phyloP scores from a whole-genome alignment of 768 basidiomycete genomes.

The Pholiota microspora region DNA sequence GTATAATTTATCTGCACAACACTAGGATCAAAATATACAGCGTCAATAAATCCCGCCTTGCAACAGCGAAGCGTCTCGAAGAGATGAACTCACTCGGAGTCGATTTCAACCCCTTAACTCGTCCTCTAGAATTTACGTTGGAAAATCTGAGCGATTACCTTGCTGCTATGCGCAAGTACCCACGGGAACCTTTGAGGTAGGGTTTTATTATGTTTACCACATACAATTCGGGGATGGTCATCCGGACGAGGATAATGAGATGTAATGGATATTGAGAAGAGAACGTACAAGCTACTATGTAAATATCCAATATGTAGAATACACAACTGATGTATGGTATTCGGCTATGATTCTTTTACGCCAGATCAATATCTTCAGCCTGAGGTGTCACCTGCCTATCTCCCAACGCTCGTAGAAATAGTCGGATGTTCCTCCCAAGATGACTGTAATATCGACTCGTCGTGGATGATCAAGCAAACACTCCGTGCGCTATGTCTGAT shows the following conservation, averaged over 20 bases:
- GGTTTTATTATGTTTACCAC: too few species aligned
- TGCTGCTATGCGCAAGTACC: constrained; percentile 3
- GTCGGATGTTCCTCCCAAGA: neutral
- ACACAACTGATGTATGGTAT: neutral
- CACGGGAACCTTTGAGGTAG: constrained; percentile 2
- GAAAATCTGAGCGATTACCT: constrained; percentile 10
- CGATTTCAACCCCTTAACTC: constrained; percentile 12
- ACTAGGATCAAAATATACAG: constrained; percentile 13
- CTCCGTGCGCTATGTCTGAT: neutral
- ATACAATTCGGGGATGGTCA: too few species aligned
- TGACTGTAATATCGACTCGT: neutral
- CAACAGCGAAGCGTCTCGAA: constrained; percentile 11
- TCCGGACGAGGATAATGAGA: too few species aligned
- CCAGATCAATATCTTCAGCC: neutral
- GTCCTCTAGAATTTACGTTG: constrained; percentile 11
- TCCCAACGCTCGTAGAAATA: constrained; percentile 4
- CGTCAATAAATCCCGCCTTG: constrained; percentile 12
- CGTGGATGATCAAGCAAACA: neutral
- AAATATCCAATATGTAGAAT: too few species aligned
- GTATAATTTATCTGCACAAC: too few species aligned
- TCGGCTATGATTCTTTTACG: neutral
- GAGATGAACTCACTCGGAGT: constrained; percentile 8
- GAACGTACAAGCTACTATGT: too few species aligned
- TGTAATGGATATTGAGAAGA: too few species aligned
- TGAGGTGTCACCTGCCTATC: neutral